Evolutionary conservation across 1,139 yeast genomes (phyloP).

Genomic region (Yamadazyma triangularis): DNA sequence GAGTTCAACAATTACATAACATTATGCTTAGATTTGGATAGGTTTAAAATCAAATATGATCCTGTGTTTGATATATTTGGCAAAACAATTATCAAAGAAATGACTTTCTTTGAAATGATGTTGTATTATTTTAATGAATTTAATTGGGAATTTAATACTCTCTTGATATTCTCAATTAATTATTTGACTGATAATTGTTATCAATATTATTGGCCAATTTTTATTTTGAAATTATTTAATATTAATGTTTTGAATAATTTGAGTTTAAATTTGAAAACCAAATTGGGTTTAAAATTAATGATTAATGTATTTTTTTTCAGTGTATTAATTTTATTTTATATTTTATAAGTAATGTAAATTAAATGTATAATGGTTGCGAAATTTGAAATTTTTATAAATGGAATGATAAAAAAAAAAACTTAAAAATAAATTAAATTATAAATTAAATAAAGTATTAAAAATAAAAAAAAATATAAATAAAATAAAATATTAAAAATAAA

Average conservation of each 20-base stretch:
- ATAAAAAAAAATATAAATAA: too few species aligned
- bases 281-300: slow-evolving; percentile 6
- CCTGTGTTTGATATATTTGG: slow-evolving; percentile 14
- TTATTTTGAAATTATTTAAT: slow-evolving; percentile 13
- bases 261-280: slow-evolving; percentile 2
- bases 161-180: slow-evolving; percentile 7
- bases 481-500: too few species aligned
- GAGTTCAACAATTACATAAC: slow-evolving; percentile 10
- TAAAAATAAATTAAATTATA: too few species aligned
- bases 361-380: too few species aligned
- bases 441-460: background rate
- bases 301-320: slow-evolving; percentile 8
- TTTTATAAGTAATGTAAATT: too few species aligned
- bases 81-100: slow-evolving; percentile 6
- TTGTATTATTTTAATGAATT: slow-evolving; percentile 7
- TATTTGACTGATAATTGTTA: slow-evolving; percentile 4
- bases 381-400: too few species aligned
- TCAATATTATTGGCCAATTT: slow-evolving; percentile 4
- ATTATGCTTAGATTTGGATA: slow-evolving; percentile 10
- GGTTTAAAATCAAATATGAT: slow-evolving; percentile 11
- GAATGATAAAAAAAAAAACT: too few species aligned
- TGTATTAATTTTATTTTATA: too few species aligned
- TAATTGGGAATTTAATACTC: slow-evolving; percentile 9
- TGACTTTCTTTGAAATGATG: slow-evolving; percentile 5
- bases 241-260: slow-evolving; percentile 10